These are phyloP conservation scores for Nothomitra cinnamomea DNA, from an alignment of 2,329 filamentous ascomycete species.

Conservation along the genomic window DNA sequence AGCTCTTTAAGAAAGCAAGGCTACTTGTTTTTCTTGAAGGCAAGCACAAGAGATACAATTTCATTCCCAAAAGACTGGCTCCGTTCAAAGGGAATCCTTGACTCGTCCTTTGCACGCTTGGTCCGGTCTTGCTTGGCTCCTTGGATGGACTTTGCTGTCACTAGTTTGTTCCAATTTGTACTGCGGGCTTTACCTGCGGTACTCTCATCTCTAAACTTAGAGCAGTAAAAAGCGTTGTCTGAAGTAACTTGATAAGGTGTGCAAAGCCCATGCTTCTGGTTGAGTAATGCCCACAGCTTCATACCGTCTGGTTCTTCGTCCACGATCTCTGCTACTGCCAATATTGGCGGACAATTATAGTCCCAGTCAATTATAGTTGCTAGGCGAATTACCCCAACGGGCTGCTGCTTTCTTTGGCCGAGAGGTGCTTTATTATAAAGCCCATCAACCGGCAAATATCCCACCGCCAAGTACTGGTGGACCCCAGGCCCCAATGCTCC, in stretches of 20 bases:
- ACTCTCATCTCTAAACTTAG: background rate
- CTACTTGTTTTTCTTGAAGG: background rate
- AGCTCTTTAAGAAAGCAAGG: background rate
- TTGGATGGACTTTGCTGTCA: background rate
- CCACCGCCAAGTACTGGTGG: too few species aligned
- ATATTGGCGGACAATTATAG: background rate
- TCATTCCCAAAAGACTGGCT: background rate
- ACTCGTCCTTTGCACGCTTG: background rate
- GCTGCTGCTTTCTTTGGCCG: background rate
- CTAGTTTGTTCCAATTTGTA: background rate
- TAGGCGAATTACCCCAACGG: background rate
- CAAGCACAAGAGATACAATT: background rate
- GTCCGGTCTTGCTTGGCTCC: background rate
- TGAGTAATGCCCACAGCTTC: background rate
- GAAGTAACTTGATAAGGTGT: background rate
- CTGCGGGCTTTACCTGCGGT: background rate
- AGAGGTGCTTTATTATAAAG: too few species aligned
- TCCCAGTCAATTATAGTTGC: background rate
- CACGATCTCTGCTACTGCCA: background rate
- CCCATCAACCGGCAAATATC: too few species aligned
- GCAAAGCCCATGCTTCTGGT: background rate
- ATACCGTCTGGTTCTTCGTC: background rate
- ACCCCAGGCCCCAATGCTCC: too few species aligned
- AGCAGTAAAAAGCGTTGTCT: background rate
- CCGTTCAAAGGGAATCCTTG: background rate